Evolutionary conservation across 331 rosid genomes (phyloP).

Genomic region (Ulmus americana): DNA sequence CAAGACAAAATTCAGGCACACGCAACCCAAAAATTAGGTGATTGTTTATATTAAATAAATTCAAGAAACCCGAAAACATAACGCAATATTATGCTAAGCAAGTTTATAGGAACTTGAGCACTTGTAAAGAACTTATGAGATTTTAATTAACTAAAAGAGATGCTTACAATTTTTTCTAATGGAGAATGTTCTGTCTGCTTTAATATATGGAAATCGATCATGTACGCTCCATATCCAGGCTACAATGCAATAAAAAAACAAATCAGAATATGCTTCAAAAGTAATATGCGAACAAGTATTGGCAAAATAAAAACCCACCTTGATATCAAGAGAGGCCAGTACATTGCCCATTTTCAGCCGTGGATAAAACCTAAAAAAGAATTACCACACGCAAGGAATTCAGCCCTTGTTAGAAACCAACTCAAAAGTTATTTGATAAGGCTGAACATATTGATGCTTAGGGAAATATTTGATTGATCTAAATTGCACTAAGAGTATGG

Average conservation of each 20-base stretch:
- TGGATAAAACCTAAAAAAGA: conserved; percentile 65
- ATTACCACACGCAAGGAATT: conserved; percentile 1
- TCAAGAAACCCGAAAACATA: neutral
- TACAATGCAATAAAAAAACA: conserved; percentile 31
- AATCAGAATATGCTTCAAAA: conserved; percentile 20
- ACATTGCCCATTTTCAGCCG: conserved; percentile 51
- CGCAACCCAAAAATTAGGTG: neutral
- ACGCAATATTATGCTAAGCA: neutral
- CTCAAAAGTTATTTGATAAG: neutral
- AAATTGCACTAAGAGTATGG: neutral
- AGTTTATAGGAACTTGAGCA: neutral
- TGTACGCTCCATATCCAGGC: conserved; percentile 74
- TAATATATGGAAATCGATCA: conserved; percentile 57
- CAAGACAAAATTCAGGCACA: neutral
- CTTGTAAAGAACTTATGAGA: neutral
- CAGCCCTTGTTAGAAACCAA: neutral
- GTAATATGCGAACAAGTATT: neutral
- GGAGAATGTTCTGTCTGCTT: conserved; percentile 33
- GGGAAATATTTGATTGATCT: neutral
- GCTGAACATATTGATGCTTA: neutral
- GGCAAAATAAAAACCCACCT: conserved; percentile 43
- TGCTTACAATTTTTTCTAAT: conserved; percentile 68
- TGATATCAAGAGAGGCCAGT: conserved; percentile 51
- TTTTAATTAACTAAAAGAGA: conserved; percentile 17
- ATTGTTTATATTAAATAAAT: neutral